A percentile compares a stretch with the other conserved stretches of the same genome.
Evolutionary conservation across 2,329 filamentous ascomycete species (phyloP).

Genomic region (Hymenoscyphus occultus): DNA sequence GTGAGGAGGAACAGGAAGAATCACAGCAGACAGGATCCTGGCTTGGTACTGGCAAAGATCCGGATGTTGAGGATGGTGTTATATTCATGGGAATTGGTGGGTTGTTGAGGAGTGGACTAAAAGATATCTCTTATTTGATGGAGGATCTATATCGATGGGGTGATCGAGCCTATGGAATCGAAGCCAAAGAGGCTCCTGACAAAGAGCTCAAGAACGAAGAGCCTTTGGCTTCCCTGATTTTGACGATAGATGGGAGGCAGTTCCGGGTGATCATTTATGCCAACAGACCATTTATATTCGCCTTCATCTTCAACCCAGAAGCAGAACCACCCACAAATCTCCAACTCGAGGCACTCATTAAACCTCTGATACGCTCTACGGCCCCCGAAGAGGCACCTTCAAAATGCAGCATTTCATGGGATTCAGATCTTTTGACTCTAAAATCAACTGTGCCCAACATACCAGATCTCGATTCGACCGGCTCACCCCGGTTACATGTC

Average conservation of each 20-base stretch:
- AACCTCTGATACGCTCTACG: slow-evolving; percentile 55
- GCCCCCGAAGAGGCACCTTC: slow-evolving; percentile 32
- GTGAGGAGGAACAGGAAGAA: slow-evolving; percentile 34
- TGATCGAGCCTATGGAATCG: slow-evolving; percentile 69
- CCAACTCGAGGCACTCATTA: slow-evolving; percentile 58
- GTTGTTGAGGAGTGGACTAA: slow-evolving; percentile 67
- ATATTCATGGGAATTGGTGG: slow-evolving; percentile 81
- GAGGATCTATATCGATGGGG: slow-evolving; percentile 84
- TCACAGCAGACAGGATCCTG: slow-evolving; percentile 48
- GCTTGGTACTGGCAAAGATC: slow-evolving; percentile 69
- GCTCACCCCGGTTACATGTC: slow-evolving; percentile 52
- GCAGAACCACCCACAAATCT: slow-evolving; percentile 59
- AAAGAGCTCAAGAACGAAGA: slow-evolving; percentile 12
- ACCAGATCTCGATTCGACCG: slow-evolving; percentile 44
- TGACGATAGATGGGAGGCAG: slow-evolving; percentile 39
- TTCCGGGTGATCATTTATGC: slow-evolving; percentile 71
- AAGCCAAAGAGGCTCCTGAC: slow-evolving; percentile 51
- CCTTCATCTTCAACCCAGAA: slow-evolving; percentile 65
- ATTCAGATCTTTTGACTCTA: slow-evolving; percentile 53
- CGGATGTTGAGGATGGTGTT: slow-evolving; percentile 73
- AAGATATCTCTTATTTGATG: slow-evolving; percentile 79
- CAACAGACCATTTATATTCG: slow-evolving; percentile 72
- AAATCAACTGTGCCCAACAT: slow-evolving; percentile 67
- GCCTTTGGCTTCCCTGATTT: slow-evolving; percentile 5
- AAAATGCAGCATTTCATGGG: slow-evolving; percentile 64